Base-by-base conservation (phyloP, 306 rosid genomes). In the Lathyrus sativus region DNA sequence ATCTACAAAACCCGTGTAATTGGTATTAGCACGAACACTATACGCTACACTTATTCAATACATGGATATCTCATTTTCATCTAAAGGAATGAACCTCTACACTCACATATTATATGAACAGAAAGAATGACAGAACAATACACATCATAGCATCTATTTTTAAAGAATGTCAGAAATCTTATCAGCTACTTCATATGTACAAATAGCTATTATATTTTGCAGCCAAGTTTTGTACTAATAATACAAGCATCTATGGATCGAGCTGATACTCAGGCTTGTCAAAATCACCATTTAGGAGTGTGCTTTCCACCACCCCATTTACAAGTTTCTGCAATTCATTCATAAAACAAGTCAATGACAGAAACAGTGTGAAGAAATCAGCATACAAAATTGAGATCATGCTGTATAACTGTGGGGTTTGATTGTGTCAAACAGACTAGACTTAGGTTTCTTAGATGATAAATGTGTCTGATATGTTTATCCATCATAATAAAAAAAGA, bases 71-170 rank as follows among this genome's bases (percentile, higher is more conserved):
- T 67, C 71, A 80, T 19, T 66, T 71, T 68, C 62, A 44, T 67
- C 59, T 46, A 42, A 61, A 42, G 64, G 68, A 53, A 56, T 17
- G 43, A 53, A 72, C 66, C 83, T 82, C 78, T 86, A 83, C 79
- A 81, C 81, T 64, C 75, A 67, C 79, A 62, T 81, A 77, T 90
- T 83, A 77, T 90, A 88, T 90, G 74, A 80, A 86, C 96, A 90
- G 72, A 72, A 92, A 82, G 92, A 92, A 90, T 93, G 83, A 84
- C 59, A 83, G 60, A 83, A 74, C 85, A 80, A 75, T 74, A 80
- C 80, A 78, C 67, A 58, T 65, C 42, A 29, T n/a, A 51, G 54
- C n/a, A 59, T 39, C 15, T 48, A 19, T 61, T 28, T 19, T 45
- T 61, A 6, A 6, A 6, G 8, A 35, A 6, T 38, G 29, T 14